phyloP scores from a whole-genome alignment of 164 flowering plant genomes.

The Hamamelis virginiana region DNA sequence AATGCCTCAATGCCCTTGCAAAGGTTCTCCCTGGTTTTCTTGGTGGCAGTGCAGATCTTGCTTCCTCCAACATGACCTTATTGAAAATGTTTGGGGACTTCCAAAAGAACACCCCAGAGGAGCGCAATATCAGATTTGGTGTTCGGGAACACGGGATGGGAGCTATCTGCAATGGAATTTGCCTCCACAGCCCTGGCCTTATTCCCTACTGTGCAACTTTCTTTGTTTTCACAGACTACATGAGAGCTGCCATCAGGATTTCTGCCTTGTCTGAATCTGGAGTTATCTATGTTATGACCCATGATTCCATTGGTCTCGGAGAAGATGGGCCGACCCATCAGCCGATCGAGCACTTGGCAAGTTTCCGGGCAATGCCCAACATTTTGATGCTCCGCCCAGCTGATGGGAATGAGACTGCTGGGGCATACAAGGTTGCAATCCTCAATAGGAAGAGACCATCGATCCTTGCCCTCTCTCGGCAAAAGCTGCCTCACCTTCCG shows the following conservation, averaged over 20 bases:
- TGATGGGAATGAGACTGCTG: conserved; percentile 97
- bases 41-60: conserved; percentile 99
- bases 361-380: conserved; percentile 99
- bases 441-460: conserved; percentile 82
- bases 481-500: conserved; percentile 77
- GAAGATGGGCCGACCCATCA: conserved; percentile 99
- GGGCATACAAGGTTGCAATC: conserved; percentile 88
- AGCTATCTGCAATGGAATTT: conserved; percentile 92
- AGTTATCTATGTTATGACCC: conserved; percentile 97
- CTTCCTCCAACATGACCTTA: conserved; percentile 97
- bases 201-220: conserved; percentile 97
- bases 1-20: conserved; percentile 82
- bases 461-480: conserved; percentile 88
- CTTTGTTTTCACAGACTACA: conserved; percentile 98
- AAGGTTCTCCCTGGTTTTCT: conserved; percentile 81
- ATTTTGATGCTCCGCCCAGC: conserved; percentile 96
- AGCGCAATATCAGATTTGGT: conserved; percentile 87
- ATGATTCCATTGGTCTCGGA: conserved; percentile 96
- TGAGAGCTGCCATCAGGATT: conserved; percentile 93
- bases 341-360: conserved; percentile 97
- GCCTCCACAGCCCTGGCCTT: conserved; percentile 83
- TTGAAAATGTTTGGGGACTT: conserved; percentile 89
- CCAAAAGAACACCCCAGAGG: conserved; percentile 92
- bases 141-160: conserved; percentile 98
- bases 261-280: conserved; percentile 83